Base-by-base conservation (phyloP, 257 asterid genomes). In the Eustoma russellianum region DNA sequence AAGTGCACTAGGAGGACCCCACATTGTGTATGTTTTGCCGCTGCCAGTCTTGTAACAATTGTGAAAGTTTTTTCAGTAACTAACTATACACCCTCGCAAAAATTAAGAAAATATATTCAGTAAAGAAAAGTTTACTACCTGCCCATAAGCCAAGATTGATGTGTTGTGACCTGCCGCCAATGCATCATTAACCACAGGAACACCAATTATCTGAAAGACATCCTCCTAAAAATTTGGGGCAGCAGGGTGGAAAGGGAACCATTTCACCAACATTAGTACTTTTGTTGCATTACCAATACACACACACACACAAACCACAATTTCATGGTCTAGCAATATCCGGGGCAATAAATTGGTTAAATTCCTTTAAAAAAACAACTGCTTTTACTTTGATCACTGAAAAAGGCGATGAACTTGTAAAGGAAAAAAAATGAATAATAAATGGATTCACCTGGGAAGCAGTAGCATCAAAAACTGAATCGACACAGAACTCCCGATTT, bases 1-100 rank as follows among this genome's bases (percentile, higher is more conserved):
- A 86, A 92, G 88, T 11, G 99, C 86, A 64, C 89, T 85, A 15
- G 76, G 97, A 13, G 97, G 95, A 55, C 99, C 97, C 95, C 97
- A 92, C 95, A 92, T 82, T 38, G 99, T 88, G 66, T 74, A 85
- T 24, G 97, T 75, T 76, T 92, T 88, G 17, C 99, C 99, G 72
- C 93, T 92, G 45, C 97, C 97, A 73, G 91, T 92, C 99, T 92
- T 60, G 67, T 14, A 65, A 71, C 48, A 17, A 47, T 52, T 55
- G 57, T 64, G 38, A 48, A 10, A 44, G 9, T 44, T 5, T 34
- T 7, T 46, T 10, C 30, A 53, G 8, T 4, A 41, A 58, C 19
- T 38, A 48, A 14, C 10, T 28, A 17, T 38, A 0, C 34, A 48
- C 13, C 6, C 15, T n/a, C 38, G 10, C 24, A 33, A 38, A 9